phyloP scores from a whole-genome alignment of 192 early-diverging fungal genomes.

The Chytriomyces hyalinus region DNA sequence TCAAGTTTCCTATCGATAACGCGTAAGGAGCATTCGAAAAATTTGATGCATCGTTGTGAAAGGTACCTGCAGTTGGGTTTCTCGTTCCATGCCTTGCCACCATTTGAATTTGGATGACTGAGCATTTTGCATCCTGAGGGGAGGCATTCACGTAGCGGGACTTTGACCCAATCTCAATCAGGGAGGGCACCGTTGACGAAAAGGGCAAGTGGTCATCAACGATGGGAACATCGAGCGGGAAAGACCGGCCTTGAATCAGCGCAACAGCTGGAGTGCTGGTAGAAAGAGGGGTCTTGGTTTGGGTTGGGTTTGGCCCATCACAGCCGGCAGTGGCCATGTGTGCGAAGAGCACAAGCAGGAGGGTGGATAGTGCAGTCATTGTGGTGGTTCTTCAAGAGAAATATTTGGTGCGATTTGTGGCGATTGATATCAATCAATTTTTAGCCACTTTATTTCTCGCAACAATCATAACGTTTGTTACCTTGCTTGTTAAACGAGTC shows the following conservation, averaged over 20 bases:
- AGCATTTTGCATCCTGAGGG: neutral
- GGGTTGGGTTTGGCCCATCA: no score
- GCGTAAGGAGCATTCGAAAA: neutral
- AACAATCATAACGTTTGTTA: no score
- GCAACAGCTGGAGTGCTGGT: neutral
- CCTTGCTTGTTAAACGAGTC: no score
- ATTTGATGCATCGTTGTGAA: neutral
- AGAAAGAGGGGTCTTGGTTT: no score
- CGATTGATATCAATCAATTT: no score
- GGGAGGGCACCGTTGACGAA: neutral
- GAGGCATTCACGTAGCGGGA: constrained; percentile 14
- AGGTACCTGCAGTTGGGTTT: constrained; percentile 27
- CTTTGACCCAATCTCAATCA: constrained; percentile 14
- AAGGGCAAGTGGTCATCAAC: constrained; percentile 8
- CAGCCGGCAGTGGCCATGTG: no score
- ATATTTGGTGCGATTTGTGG: no score
- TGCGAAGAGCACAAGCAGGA: no score
- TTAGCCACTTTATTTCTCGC: no score
- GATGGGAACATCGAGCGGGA: constrained; percentile 3
- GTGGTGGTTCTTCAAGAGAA: no score
- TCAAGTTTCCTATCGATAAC: constrained; percentile 3
- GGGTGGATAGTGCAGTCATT: no score
- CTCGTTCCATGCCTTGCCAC: constrained; percentile 33
- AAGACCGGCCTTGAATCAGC: neutral
- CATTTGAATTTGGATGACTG: constrained; percentile 32